A percentile compares a stretch with the other conserved stretches of the same genome.
These are phyloP conservation scores for Phytopythium mirpurense DNA, from an alignment of 352 stramenopile species.

Conservation along the genomic window DNA sequence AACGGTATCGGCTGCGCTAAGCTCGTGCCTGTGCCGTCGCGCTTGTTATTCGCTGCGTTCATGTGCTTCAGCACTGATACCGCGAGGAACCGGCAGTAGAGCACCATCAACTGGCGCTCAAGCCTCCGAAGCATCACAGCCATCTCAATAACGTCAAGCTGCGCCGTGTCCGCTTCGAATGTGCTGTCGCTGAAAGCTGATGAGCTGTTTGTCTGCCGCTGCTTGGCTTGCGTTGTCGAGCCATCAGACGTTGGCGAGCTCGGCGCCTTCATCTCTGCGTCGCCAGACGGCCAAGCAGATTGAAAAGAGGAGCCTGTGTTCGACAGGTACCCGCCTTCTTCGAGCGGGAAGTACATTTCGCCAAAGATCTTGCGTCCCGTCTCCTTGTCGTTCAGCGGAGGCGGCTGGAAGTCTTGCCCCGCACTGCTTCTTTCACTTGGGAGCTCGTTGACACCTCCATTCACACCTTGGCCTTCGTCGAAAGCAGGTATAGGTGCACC, in stretches of 20 bases:
- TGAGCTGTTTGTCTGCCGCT: background rate
- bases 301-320: conserved; percentile 39
- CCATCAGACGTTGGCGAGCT: background rate
- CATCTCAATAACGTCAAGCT: conserved; percentile 15
- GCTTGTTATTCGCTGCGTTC: background rate
- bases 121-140: conserved; percentile 12
- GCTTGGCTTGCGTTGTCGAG: background rate
- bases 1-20: background rate
- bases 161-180: conserved; percentile 19
- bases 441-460: no score
- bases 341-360: conserved; percentile 84
- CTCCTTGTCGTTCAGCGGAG: conserved; percentile 67
- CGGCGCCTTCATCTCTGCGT: conserved; percentile 25
- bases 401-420: conserved; percentile 3
- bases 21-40: background rate
- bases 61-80: conserved; percentile 15
- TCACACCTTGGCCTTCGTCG: no score
- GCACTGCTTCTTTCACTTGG: no score
- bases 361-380: conserved; percentile 79
- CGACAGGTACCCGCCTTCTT: conserved; percentile 66
- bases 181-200: conserved; percentile 7
- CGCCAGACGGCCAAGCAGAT: conserved; percentile 16
- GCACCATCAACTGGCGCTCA: conserved; percentile 24
- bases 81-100: conserved; percentile 27
- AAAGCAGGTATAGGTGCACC: no score